These are phyloP conservation scores for Boletus sp. DNA, from an alignment of 1,284 basidiomycete genomes.

Conservation along the genomic window DNA sequence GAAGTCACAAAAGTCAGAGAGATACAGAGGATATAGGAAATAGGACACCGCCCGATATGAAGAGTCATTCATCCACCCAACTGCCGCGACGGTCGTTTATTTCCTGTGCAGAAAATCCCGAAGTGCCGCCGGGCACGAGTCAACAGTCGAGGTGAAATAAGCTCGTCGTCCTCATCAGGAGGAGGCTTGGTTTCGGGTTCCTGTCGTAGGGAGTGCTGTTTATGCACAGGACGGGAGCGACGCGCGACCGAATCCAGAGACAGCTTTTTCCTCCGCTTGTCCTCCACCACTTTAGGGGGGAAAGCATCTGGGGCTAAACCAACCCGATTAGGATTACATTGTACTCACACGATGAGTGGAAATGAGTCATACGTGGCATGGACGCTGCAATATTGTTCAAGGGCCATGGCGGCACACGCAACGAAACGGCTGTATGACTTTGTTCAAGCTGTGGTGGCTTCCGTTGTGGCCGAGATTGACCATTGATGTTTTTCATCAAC, in stretches of 20 bases:
- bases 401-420: slow-evolving; percentile 34
- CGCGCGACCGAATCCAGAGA: slow-evolving; percentile 14
- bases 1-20: slow-evolving; percentile 16
- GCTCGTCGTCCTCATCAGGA: slow-evolving; percentile 6
- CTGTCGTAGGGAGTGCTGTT: slow-evolving; percentile 27
- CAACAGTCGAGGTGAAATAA: slow-evolving; percentile 11
- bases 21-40: slow-evolving; percentile 12
- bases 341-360: background rate
- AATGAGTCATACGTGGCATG: slow-evolving; percentile 37
- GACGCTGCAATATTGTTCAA: slow-evolving; percentile 34
- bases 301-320: slow-evolving; percentile 38
- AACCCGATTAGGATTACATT: slow-evolving; percentile 12
- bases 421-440: slow-evolving; percentile 14
- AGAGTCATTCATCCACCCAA: slow-evolving; percentile 15
- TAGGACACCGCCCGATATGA: slow-evolving; percentile 1
- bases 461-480: slow-evolving; percentile 25
- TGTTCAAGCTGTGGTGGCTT: slow-evolving; percentile 26
- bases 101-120: slow-evolving; percentile 41
- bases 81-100: slow-evolving; percentile 22
- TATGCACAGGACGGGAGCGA: slow-evolving; percentile 35
- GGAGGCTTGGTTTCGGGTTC: slow-evolving; percentile 12
- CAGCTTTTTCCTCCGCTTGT: slow-evolving; percentile 22
- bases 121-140: slow-evolving; percentile 30
- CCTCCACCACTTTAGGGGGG: slow-evolving; percentile 28
- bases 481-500: slow-evolving; percentile 30